Evolutionary conservation across 1,284 basidiomycete genomes (phyloP).

Genomic region (Boletus sp.): DNA sequence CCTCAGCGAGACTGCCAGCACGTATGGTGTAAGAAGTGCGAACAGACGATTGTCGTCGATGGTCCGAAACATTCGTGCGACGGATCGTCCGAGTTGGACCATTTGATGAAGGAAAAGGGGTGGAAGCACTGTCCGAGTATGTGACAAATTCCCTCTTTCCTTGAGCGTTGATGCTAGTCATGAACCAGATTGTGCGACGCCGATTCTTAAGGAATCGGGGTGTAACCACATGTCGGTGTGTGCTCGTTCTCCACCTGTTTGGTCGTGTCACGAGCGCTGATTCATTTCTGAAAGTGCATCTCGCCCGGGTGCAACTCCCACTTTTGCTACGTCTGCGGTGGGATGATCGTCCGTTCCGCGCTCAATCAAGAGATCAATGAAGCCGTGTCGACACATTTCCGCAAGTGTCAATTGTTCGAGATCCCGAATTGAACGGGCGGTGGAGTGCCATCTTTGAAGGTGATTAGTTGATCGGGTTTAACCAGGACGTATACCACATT

Average conservation of each 20-base stretch:
- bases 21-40: constrained; percentile 61
- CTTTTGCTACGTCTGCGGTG: constrained; percentile 65
- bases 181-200: constrained; percentile 56
- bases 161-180: not conserved
- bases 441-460: not conserved
- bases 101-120: constrained; percentile 55
- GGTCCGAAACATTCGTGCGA: constrained; percentile 60
- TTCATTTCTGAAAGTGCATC: constrained; percentile 51
- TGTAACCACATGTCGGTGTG: constrained; percentile 71
- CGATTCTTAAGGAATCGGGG: constrained; percentile 57
- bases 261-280: too few relatives aligned
- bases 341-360: constrained; percentile 54
- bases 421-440: constrained; percentile 22
- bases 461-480: too few relatives aligned
- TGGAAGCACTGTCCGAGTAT: constrained; percentile 65
- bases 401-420: constrained; percentile 48
- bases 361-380: constrained; percentile 45
- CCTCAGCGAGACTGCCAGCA: constrained; percentile 50
- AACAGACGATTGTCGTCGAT: constrained; percentile 44
- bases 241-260: not conserved
- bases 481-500: too few relatives aligned
- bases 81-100: constrained; percentile 54
- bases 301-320: constrained; percentile 65
- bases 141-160: constrained; percentile 8
- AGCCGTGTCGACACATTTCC: constrained; percentile 51